phyloP scores from a whole-genome alignment of 1,139 yeast genomes.

The Geotrichum citri-aurantii region DNA sequence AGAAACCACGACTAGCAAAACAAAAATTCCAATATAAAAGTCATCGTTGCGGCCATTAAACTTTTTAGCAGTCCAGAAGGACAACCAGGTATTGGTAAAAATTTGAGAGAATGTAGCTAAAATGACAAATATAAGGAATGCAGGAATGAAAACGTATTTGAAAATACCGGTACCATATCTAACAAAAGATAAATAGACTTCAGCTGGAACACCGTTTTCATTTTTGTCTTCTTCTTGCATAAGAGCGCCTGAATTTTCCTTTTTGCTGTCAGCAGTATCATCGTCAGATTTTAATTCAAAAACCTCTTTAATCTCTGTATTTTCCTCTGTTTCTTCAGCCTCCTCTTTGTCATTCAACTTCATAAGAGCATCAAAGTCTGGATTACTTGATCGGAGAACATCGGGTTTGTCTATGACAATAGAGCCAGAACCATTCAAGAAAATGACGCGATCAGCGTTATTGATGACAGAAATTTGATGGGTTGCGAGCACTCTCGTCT shows the following conservation, averaged over 20 bases:
- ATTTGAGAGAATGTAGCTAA: slow-evolving; percentile 54
- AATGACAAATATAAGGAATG: slow-evolving; percentile 39
- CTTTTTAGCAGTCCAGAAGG: slow-evolving; percentile 68
- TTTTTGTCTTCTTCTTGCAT: slow-evolving; percentile 41
- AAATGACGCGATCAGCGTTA: slow-evolving; percentile 61
- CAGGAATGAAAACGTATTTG: slow-evolving; percentile 40
- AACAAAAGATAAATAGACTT: slow-evolving; percentile 49
- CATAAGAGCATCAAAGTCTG: slow-evolving; percentile 46
- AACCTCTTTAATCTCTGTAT: slow-evolving; percentile 50
- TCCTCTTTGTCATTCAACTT: slow-evolving; percentile 48
- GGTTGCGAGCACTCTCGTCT: slow-evolving; percentile 76
- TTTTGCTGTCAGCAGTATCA: slow-evolving; percentile 25
- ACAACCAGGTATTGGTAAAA: slow-evolving; percentile 75
- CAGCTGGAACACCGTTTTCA: slow-evolving; percentile 36
- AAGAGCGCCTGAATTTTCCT: slow-evolving; percentile 26
- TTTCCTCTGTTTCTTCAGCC: slow-evolving; percentile 55
- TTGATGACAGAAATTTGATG: slow-evolving; percentile 71
- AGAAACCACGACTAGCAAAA: slow-evolving; percentile 44
- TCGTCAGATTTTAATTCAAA: slow-evolving; percentile 44
- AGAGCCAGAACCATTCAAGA: slow-evolving; percentile 59
- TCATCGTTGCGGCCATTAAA: slow-evolving; percentile 45
- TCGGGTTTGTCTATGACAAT: slow-evolving; percentile 55
- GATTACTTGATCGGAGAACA: slow-evolving; percentile 44
- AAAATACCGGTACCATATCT: slow-evolving; percentile 53
- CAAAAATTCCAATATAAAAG: slow-evolving; percentile 69